Percentiles rank a stretch among this genome's conserved stretches.
phyloP scores from a whole-genome alignment of 2,329 filamentous ascomycete genomes.

The Pyrenophora graminea region DNA sequence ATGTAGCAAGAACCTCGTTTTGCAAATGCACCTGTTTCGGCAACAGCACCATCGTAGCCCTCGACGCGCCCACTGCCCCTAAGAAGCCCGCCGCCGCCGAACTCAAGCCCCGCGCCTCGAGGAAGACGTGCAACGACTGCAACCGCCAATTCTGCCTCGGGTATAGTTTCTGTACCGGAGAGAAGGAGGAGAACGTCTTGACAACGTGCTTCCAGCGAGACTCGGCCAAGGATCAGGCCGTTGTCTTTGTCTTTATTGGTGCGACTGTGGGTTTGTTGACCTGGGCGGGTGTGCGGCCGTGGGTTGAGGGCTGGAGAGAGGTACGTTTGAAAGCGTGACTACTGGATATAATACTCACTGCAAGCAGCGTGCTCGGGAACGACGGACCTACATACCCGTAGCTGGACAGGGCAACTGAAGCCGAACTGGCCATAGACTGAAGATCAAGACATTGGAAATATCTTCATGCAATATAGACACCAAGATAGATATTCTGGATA shows the following conservation, averaged over 20 bases:
- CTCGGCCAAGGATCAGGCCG: slow-evolving; percentile 68
- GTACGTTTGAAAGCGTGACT: slow-evolving; percentile 40
- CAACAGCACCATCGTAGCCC: slow-evolving; percentile 70
- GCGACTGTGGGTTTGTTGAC: slow-evolving; percentile 63
- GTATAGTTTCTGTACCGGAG: slow-evolving; percentile 65
- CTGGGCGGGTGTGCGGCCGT: slow-evolving; percentile 65
- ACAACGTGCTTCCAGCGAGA: slow-evolving; percentile 71
- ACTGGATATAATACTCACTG: slow-evolving; percentile 1
- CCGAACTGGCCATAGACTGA: slow-evolving; percentile 1
- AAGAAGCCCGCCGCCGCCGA: slow-evolving; percentile 25
- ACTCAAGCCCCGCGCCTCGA: slow-evolving; percentile 34
- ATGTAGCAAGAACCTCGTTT: slow-evolving; percentile 62
- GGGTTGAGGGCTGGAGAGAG: slow-evolving; percentile 61
- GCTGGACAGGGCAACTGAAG: slow-evolving; percentile 39
- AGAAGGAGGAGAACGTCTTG: slow-evolving; percentile 66
- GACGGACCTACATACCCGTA: slow-evolving; percentile 58
- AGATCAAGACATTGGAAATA: slow-evolving; percentile 1
- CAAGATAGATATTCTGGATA: slow-evolving; percentile 34
- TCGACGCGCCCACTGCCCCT: slow-evolving; percentile 52
- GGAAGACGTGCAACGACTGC: slow-evolving; percentile 66
- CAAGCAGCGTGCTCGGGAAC: slow-evolving; percentile 52
- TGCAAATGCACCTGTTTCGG: slow-evolving; percentile 74
- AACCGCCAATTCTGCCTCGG: slow-evolving; percentile 69
- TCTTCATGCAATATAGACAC: slow-evolving; percentile 28
- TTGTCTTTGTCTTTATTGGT: slow-evolving; percentile 69